Evolutionary conservation across 768 basidiomycete species (phyloP), one percentile per base, ranked within the genome.

Genomic region (Tubosaeta sp.): DNA sequence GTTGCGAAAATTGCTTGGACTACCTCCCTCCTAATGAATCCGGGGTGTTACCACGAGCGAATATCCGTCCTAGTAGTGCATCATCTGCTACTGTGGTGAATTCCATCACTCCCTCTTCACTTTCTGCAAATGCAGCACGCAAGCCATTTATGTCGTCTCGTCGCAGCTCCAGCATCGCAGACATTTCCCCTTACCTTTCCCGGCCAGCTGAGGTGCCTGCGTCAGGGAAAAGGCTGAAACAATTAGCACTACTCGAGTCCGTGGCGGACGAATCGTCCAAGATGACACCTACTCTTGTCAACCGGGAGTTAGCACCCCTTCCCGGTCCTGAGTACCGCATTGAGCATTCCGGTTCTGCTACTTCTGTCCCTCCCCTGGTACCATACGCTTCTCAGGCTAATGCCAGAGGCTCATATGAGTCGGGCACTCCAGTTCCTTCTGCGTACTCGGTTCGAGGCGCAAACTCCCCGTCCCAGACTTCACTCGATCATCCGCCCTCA

Each of bases 221-320:
- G 4, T 81, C 82, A 29, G 77, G 82, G 13, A 86, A 82, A 62
- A 79, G 76, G 50, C 65, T 87, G 66, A 82, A 82, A 65, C 88
- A 84, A 57, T 73, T 86, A 22, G 86, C 86, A 2, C 71, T 90
- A 52, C 71, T 88, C 11, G 86, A 90, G 63, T 73, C 79, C 13
- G 81, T 89, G 31, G 86, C 82, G 0, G 81, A 84, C 59, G 87
- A 90, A 64, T 87, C 88, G 5, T 83, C 82, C 6, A 75, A 77
- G 53, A 76, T 83, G 74, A 76, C 80, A 22, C 75, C 80, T 51
- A 69, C 61, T 51, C 63, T 69, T 51, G 57, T 56, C 44, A 60
- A 36, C 43, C 57, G 56, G 30, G 62, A 71, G 25, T 54, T 68
- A 19, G 56, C 68, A 19, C 44, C 52, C 7, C 30, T 35, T 40